A percentile compares a stretch with the other conserved stretches of the same genome.
Conservation (phyloP, 2,329 filamentous ascomycete species). For the Alternaria triticina region DNA sequence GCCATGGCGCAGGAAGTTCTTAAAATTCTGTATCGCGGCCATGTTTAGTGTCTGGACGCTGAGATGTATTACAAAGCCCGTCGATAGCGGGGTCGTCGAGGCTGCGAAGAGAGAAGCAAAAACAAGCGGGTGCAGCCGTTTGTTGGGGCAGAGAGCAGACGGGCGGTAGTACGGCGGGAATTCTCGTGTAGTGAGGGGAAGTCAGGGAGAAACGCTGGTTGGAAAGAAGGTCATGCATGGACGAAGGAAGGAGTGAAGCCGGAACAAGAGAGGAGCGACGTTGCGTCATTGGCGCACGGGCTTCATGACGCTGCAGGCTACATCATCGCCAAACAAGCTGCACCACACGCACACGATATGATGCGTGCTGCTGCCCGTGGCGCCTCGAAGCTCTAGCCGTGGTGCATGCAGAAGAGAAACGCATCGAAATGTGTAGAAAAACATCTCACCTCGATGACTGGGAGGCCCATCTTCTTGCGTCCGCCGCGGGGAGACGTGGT, state of each 20-base stretch:
- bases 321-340: conserved; percentile 31
- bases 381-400: background rate
- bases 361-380: conserved; percentile 5
- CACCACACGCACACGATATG: conserved; percentile 16
- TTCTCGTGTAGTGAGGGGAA: conserved; percentile 14
- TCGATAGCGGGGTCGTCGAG: conserved; percentile 26
- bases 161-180: conserved; percentile 20
- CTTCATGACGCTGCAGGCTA: conserved; percentile 34
- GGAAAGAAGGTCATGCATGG: conserved; percentile 32
- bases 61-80: conserved; percentile 17
- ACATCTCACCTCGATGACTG: conserved; percentile 44
- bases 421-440: background rate
- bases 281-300: conserved; percentile 13
- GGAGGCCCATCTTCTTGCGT: conserved; percentile 33
- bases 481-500: conserved; percentile 19
- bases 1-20: conserved; percentile 97
- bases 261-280: conserved; percentile 32
- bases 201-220: conserved; percentile 19
- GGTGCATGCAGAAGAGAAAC: background rate
- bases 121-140: conserved; percentile 24
- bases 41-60: conserved; percentile 48
- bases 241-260: conserved; percentile 17
- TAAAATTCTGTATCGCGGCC: conserved; percentile 89
- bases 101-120: conserved; percentile 10
- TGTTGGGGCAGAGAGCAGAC: conserved; percentile 15